Base-by-base conservation (phyloP, 495 filamentous ascomycete species). In the Pyrenopolyporus hunteri region DNA sequence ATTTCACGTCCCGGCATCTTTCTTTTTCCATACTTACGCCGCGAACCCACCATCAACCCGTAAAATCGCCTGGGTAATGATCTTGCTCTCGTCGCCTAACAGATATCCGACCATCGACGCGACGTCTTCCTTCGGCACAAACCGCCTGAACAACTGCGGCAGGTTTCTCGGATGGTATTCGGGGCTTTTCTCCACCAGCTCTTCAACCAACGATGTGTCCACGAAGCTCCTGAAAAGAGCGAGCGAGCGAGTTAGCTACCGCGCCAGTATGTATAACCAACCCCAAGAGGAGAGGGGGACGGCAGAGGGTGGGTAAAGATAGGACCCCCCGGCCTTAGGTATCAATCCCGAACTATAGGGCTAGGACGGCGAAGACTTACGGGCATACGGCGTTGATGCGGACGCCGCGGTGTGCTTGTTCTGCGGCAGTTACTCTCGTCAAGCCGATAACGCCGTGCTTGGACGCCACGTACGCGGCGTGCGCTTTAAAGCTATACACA, bases 401-500 rank as follows among this genome's bases (percentile, higher is more conserved):
- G 39, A 86, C 78, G 6, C 61, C 69, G 14, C 73, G 75, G 3
- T 45, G 47, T 6, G 80, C 80, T 29, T 74, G 73, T 65, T 87
- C 81, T 47, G 76, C 77, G 1, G 84, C 83, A 23, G 80, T 81
- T 19, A 68, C 69, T 56, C 66, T 76, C 19, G 78, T 81, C 61
- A 87, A 52, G 6, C 82, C 85, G n/a, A 84, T 59, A 48, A 87
- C 77, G 16, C 73, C 83, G 67, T 81, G 77, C 64, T 85, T 85
- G 8, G 73, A 78, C 6, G 80, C 75, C 32, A 66, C 67, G 69
- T 87, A 87, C 1, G 80, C 1, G 73, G 71, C 62, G 70, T 55
- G 22, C n/a, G 73, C 65, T 7, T 68, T 56, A 49, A 67, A 63
- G 13, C 82, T 82, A 23, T 55, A 57, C 16, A 84, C 13, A 0